phyloP scores from a whole-genome alignment of 345 rosid genomes.

The Raphanus sativus region DNA sequence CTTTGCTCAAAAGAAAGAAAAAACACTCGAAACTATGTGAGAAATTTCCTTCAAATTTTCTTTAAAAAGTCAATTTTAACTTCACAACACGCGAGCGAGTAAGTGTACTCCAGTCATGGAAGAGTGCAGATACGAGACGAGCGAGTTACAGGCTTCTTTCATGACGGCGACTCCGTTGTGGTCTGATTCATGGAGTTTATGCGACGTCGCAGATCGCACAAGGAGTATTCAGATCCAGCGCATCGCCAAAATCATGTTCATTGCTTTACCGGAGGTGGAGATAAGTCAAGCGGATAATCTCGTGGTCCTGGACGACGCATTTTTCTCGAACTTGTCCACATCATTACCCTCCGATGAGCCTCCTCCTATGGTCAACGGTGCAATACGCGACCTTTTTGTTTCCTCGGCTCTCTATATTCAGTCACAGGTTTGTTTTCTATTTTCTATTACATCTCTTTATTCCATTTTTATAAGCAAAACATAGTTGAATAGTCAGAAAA shows the following conservation, averaged over 20 bases:
- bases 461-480: neutral
- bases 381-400: slow-evolving; percentile 45
- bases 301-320: neutral
- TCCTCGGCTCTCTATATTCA: slow-evolving; percentile 31
- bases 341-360: slow-evolving; percentile 42
- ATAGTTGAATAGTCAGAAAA: neutral
- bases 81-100: neutral
- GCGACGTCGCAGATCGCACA: slow-evolving; percentile 24
- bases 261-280: slow-evolving; percentile 50
- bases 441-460: neutral
- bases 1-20: neutral
- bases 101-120: slow-evolving; percentile 13
- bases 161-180: slow-evolving; percentile 58
- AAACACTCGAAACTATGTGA: neutral
- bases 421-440: slow-evolving; percentile 45
- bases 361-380: slow-evolving; percentile 53
- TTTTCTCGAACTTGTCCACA: slow-evolving; percentile 42
- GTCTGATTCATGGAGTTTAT: slow-evolving; percentile 58
- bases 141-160: slow-evolving; percentile 70
- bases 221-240: slow-evolving; percentile 33
- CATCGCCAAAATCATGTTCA: slow-evolving; percentile 44
- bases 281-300: slow-evolving; percentile 20
- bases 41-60: neutral
- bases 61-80: neutral
- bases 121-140: slow-evolving; percentile 60